These are phyloP conservation scores for Parafenestella ontariensis DNA, from an alignment of 2,329 filamentous ascomycete species.

Conservation along the genomic window DNA sequence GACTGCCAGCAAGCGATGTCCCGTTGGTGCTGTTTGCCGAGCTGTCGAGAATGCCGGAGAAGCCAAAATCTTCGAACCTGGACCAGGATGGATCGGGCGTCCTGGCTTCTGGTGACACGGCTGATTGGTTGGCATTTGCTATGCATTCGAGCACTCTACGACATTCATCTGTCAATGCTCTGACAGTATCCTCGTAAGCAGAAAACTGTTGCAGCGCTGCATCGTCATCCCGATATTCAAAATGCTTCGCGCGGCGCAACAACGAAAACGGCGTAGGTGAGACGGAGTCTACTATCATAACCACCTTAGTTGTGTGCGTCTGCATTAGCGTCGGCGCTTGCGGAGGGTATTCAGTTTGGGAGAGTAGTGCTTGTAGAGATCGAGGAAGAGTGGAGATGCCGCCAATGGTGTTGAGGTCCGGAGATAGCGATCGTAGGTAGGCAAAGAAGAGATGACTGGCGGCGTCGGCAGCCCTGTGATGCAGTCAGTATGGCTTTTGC, in stretches of 20 bases:
- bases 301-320: slow-evolving; percentile 82
- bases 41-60: slow-evolving; percentile 77
- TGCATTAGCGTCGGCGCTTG: slow-evolving; percentile 78
- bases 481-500: slow-evolving; percentile 37
- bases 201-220: slow-evolving; percentile 83
- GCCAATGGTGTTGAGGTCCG: slow-evolving; percentile 73
- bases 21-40: slow-evolving; percentile 53
- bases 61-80: slow-evolving; percentile 93
- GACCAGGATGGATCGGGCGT: slow-evolving; percentile 87
- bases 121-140: slow-evolving; percentile 83
- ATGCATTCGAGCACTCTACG: slow-evolving; percentile 88
- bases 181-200: slow-evolving; percentile 85
- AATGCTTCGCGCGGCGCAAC: slow-evolving; percentile 88
- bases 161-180: slow-evolving; percentile 91
- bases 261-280: slow-evolving; percentile 94
- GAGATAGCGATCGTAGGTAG: slow-evolving; percentile 87
- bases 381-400: slow-evolving; percentile 87
- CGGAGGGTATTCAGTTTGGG: slow-evolving; percentile 94
- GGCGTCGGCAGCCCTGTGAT: slow-evolving; percentile 82
- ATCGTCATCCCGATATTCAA: slow-evolving; percentile 92
- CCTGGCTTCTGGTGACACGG: slow-evolving; percentile 64
- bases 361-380: slow-evolving; percentile 86
- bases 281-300: slow-evolving; percentile 96
- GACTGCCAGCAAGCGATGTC: slow-evolving; percentile 22
- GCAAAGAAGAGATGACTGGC: slow-evolving; percentile 98